Evolutionary conservation across 805 yeast genomes (phyloP).

Genomic region (Grigorovia humatica): DNA sequence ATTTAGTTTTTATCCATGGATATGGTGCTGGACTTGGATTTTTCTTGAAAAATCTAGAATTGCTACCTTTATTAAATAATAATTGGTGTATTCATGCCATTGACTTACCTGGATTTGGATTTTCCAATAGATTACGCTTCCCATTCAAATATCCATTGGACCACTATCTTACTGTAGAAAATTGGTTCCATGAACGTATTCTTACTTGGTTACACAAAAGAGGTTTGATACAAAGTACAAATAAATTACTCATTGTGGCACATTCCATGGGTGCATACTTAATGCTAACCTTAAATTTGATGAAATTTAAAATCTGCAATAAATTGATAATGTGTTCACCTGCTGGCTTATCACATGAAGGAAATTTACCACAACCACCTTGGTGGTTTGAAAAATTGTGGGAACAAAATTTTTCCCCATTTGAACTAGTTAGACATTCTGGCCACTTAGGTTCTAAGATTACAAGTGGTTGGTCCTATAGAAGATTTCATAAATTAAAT

Average conservation of each 20-base stretch:
- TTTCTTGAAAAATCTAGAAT: slow-evolving; percentile 63
- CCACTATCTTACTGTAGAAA: slow-evolving; percentile 20
- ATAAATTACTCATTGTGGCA: slow-evolving; percentile 44
- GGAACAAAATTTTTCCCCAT: slow-evolving; percentile 84
- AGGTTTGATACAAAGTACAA: slow-evolving; percentile 4
- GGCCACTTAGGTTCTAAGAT: slow-evolving; percentile 79
- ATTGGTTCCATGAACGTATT: slow-evolving; percentile 43
- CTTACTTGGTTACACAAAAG: slow-evolving; percentile 30
- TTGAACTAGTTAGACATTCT: slow-evolving; percentile 61
- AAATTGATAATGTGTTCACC: slow-evolving; percentile 79
- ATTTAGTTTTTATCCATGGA: slow-evolving; percentile 68
- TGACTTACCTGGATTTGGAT: slow-evolving; percentile 85
- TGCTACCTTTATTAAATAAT: slow-evolving; percentile 31
- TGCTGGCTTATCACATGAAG: slow-evolving; percentile 57
- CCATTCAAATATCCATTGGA: slow-evolving; percentile 28
- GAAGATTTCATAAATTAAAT: slow-evolving; percentile 58
- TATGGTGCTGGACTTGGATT: slow-evolving; percentile 93
- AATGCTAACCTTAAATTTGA: slow-evolving; percentile 54
- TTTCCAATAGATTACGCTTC: slow-evolving; percentile 72
- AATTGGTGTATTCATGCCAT: slow-evolving; percentile 75
- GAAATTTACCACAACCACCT: slow-evolving; percentile 39
- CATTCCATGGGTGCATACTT: slow-evolving; percentile 93
- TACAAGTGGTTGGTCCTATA: slow-evolving; percentile 80
- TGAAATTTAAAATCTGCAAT: slow-evolving; percentile 48
- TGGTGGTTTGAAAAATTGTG: slow-evolving; percentile 70